A percentile compares a stretch with the other conserved stretches of the same genome.
Evolutionary conservation across 2,329 filamentous ascomycete genomes (phyloP).

Genomic region (Colletotrichum agaves): DNA sequence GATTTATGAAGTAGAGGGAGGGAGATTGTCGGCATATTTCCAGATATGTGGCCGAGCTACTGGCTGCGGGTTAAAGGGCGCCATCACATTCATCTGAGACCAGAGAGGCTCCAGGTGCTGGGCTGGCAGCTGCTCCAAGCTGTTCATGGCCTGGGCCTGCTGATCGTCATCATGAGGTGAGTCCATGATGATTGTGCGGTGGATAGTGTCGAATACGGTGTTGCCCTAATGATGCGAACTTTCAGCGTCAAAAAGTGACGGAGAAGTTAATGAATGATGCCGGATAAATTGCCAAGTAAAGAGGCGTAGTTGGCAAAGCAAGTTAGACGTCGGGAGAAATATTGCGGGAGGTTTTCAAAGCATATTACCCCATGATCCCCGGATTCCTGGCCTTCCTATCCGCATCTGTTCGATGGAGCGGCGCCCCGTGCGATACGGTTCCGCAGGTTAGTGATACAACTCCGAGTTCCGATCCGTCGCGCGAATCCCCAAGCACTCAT

Average conservation of each 20-base stretch:
- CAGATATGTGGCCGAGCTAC: slow-evolving; percentile 52
- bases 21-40: slow-evolving; percentile 49
- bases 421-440: slow-evolving; percentile 14
- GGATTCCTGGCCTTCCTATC: slow-evolving; percentile 6
- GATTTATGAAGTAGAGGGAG: slow-evolving; percentile 50
- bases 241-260: too few species aligned
- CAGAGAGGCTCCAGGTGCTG: slow-evolving; percentile 56
- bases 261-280: background rate
- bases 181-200: background rate
- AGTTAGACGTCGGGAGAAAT: background rate
- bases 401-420: slow-evolving; percentile 4
- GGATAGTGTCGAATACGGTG: background rate
- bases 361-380: slow-evolving; percentile 13
- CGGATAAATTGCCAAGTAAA: background rate
- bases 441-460: background rate
- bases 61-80: slow-evolving; percentile 58
- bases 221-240: too few species aligned
- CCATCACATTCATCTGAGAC: slow-evolving; percentile 59
- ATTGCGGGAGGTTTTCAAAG: slow-evolving; percentile 19
- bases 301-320: background rate
- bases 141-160: slow-evolving; percentile 43
- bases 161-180: slow-evolving; percentile 30
- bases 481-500: background rate
- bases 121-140: slow-evolving; percentile 43
- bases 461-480: slow-evolving; percentile 31